Conservation (phyloP, 164 flowering plant genomes). For the Piper longum region DNA sequence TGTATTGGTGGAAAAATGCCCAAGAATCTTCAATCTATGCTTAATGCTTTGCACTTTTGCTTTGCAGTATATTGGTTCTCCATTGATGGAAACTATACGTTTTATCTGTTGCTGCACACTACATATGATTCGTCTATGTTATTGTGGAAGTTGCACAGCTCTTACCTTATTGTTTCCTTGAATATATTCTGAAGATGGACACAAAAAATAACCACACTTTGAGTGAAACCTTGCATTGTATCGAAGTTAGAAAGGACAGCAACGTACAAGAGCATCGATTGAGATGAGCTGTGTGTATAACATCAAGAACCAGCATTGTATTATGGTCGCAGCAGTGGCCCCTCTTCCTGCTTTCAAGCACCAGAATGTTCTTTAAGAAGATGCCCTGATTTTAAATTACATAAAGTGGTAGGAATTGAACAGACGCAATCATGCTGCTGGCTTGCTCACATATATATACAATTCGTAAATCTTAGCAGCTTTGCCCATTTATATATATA, state of each 20-base stretch:
- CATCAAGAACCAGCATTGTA: background rate
- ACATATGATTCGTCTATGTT: no score
- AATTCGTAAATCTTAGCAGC: no score
- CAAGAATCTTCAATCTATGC: background rate
- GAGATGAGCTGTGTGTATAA: background rate
- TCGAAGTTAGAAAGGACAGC: background rate
- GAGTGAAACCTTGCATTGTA: no score
- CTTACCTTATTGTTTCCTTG: no score
- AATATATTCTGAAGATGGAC: no score
- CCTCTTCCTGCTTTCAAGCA: background rate
- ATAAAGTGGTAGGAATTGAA: background rate
- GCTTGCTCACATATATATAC: background rate
- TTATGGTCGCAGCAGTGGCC: background rate
- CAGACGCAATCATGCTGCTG: background rate
- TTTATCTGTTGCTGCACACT: no score
- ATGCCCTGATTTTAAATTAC: background rate
- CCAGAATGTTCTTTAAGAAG: background rate
- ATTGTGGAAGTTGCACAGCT: no score
- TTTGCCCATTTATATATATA: no score
- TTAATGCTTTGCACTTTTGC: background rate
- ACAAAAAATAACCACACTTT: no score
- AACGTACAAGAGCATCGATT: background rate
- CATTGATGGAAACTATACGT: background rate
- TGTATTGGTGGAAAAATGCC: background rate
- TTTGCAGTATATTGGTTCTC: background rate